Evolutionary conservation across 2,329 filamentous ascomycete genomes (phyloP).

Genomic region (Claviceps pazoutovae): DNA sequence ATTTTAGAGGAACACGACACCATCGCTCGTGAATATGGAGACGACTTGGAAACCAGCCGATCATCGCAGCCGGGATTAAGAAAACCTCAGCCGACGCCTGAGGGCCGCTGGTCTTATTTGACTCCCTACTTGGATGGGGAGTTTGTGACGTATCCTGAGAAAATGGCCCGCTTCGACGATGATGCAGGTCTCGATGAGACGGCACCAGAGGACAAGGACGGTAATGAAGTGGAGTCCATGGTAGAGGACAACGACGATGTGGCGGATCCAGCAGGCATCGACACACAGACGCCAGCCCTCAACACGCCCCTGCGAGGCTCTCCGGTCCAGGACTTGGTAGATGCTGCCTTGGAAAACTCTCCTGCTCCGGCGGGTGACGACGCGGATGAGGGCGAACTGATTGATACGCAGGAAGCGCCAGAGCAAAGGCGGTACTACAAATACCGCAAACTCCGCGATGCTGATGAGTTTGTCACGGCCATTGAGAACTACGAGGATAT

Average conservation of each 20-base stretch:
- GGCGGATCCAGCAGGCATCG: slow-evolving; percentile 15
- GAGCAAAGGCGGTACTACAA: slow-evolving; percentile 21
- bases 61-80: slow-evolving; percentile 3
- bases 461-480: slow-evolving; percentile 32
- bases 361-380: slow-evolving; percentile 24
- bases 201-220: slow-evolving; percentile 15
- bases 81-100: slow-evolving; percentile 17
- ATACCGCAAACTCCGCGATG: slow-evolving; percentile 37
- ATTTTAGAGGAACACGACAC: not conserved
- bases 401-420: slow-evolving; percentile 20
- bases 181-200: slow-evolving; percentile 18
- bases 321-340: slow-evolving; percentile 23
- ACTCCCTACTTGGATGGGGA: slow-evolving; percentile 28
- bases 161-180: slow-evolving; percentile 18
- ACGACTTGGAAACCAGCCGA: not conserved
- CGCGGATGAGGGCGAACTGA: slow-evolving; percentile 21
- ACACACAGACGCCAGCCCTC: slow-evolving; percentile 22
- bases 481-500: slow-evolving; percentile 38
- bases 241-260: slow-evolving; percentile 20
- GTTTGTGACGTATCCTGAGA: slow-evolving; percentile 25
- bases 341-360: slow-evolving; percentile 24
- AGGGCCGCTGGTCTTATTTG: slow-evolving; percentile 23
- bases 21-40: not conserved
- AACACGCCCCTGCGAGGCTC: slow-evolving; percentile 26
- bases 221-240: slow-evolving; percentile 17